Base-by-base conservation (phyloP, 2,329 filamentous ascomycete species). In the Leptosphaerulina australis region DNA sequence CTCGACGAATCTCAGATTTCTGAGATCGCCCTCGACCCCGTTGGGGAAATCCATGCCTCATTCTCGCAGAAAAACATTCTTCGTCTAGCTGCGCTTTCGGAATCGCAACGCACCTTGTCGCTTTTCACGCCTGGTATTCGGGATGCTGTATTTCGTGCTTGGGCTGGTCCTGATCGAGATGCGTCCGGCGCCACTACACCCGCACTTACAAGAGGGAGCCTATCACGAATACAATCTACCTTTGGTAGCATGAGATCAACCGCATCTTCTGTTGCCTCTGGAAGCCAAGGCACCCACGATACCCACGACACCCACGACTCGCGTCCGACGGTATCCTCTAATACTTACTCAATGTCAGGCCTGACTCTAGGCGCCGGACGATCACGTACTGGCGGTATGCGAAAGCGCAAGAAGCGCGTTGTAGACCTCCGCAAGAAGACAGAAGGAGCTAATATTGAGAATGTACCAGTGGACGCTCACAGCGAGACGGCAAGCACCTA, bases 51-150 rank as follows among this genome's bases (percentile, higher is more conserved):
- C 15, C 91, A 96, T 70, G 91, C 91, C 0, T 82, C 96, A 5
- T 97, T 99, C 71, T 97, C 93, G 0, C 91, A 96, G 68, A 96
- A 96, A 81, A 97, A 96, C 64, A 78, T 97, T 28, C 76, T 96
- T 18, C 87, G 90, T 40, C 79, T 99, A 10, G 90, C 88, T 18
- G 84, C 90, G 0, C 78, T 99, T 49, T 91, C 85, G 3, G 88
- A 96, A 66, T 96, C 91, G 2, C 91, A 97, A 64, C 86, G 90
- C 37, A 97, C 94, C 0, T 76, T 97, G 25, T 96, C 92, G 4
- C 79, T 97, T 0, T 96, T 96, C 69, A 97, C 93, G 1, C 91
- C 93, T 0, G 85, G 88, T n/a, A 93, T 97, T 50, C 81, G 85
- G 43, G 91, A 97, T 71, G 90, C 90, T 3, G 88, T 97, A 20